These are phyloP conservation scores for Botrytis byssoidea DNA, from an alignment of 2,329 filamentous ascomycete genomes.

Conservation along the genomic window DNA sequence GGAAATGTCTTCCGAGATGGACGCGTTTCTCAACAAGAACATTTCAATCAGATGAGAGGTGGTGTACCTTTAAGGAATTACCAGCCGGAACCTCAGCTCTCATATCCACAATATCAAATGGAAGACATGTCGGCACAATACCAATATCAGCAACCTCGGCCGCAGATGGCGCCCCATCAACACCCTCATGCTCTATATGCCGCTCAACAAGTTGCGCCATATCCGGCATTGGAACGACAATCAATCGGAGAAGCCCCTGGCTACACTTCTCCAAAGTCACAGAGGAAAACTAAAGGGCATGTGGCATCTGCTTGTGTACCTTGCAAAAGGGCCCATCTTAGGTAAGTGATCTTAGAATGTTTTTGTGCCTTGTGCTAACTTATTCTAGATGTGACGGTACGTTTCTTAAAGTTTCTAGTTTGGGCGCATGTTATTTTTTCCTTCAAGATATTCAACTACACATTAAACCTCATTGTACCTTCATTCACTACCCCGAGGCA, in stretches of 20 bases:
- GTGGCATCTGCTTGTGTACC: conserved; percentile 83
- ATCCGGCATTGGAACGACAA: conserved; percentile 36
- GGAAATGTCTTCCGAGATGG: conserved; percentile 51
- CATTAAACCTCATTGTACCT: background rate
- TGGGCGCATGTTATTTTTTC: conserved; percentile 21
- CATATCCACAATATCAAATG: conserved; percentile 32
- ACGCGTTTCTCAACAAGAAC: conserved; percentile 34
- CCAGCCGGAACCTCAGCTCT: conserved; percentile 38
- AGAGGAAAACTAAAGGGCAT: conserved; percentile 73
- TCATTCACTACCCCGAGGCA: background rate
- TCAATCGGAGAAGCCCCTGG: conserved; percentile 47
- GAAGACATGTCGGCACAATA: conserved; percentile 30
- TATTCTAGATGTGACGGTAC: conserved; percentile 60
- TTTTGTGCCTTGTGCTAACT: conserved; percentile 38
- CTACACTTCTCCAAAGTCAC: conserved; percentile 57
- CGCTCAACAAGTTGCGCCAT: conserved; percentile 30
- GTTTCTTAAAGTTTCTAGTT: conserved; percentile 39
- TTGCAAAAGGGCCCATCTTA: conserved; percentile 79
- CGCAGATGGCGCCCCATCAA: conserved; percentile 30
- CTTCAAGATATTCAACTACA: background rate
- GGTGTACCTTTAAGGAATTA: conserved; percentile 42
- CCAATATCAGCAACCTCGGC: conserved; percentile 30
- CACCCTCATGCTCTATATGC: conserved; percentile 29
- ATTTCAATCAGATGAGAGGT: conserved; percentile 30
- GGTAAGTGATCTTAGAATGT: conserved; percentile 43